These are phyloP conservation scores for Hygrocybe coccinea DNA, from an alignment of 768 basidiomycete genomes.

Conservation along the genomic window DNA sequence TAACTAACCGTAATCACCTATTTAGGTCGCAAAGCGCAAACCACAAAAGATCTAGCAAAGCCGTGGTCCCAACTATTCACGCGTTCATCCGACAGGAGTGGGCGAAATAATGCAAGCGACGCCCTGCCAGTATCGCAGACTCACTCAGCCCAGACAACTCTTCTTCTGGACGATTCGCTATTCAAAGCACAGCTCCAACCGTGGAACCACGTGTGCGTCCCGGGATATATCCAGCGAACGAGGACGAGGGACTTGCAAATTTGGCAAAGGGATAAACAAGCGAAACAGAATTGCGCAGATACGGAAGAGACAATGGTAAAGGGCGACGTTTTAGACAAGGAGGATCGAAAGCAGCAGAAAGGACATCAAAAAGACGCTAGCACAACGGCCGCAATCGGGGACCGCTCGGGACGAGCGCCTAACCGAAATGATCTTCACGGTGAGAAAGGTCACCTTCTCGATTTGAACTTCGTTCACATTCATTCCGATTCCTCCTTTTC, in stretches of 20 bases:
- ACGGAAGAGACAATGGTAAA: too few relatives aligned
- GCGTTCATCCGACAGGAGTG: conserved; percentile 4
- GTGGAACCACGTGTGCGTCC: conserved; percentile 75
- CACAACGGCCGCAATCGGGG: too few relatives aligned
- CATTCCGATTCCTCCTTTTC: too few relatives aligned
- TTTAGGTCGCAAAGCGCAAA: conserved; percentile 43
- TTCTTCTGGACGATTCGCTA: conserved; percentile 54
- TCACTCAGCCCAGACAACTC: conserved; percentile 43
- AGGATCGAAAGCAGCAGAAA: too few relatives aligned
- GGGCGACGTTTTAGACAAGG: too few relatives aligned
- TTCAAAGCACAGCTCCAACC: conserved; percentile 63
- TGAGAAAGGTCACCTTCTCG: too few relatives aligned
- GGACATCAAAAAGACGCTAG: too few relatives aligned
- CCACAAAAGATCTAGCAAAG: conserved; percentile 69
- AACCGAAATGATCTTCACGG: too few relatives aligned
- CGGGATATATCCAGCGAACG: conserved; percentile 52
- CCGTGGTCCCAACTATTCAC: conserved; percentile 45
- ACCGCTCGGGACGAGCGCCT: too few relatives aligned
- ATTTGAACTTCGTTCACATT: too few relatives aligned
- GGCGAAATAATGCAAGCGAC: conserved; percentile 10
- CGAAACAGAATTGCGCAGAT: conserved; percentile 9
- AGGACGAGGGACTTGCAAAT: conserved; percentile 31
- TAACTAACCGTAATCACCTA: not conserved
- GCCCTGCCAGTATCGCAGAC: conserved; percentile 5
- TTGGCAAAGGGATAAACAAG: conserved; percentile 11